Base-by-base conservation (phyloP, 148 eudicot species). In the Rhododendron molle region DNA sequence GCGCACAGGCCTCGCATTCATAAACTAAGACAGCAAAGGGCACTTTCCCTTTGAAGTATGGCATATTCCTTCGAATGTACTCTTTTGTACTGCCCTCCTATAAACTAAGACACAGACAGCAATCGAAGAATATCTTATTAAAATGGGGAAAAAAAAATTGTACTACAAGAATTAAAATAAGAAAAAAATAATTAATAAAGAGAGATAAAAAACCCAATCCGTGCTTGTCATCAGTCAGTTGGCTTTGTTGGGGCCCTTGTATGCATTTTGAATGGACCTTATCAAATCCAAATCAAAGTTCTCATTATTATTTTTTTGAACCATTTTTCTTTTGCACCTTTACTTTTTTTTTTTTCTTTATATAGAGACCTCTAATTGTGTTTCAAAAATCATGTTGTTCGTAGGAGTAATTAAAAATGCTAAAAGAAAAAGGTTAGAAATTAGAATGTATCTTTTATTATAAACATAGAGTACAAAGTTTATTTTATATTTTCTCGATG, bases 51-150 rank as follows among this genome's bases (percentile, higher is more conserved):
- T 14, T 10, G 32, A 80, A 69, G 76, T 2, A 28, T 1, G 6
- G 83, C 65, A 80, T 80, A 80, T 80, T 80, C 83, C 83, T 50
- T 50, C 47, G 83, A 80, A 80, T 80, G 83, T 80, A 28, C 83
- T 52, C 83, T 52, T 67, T 52, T 80, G 28, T 58, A 15, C 50
- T 2, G 6, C 67, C 65, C 40, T 7, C 65, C 40, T 7, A 15
- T 1, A 30, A 52, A 52, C 18, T 4, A 47, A 49, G 3, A 46
- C 28, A 1, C 50, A 78, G 14, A 47, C 4, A 46, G 13, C 34
- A 32, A 50, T 23, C 2, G 16, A 80, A 26, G 1, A 49, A 32
- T 32, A 32, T 32, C 73, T 54, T 77, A 43, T 21, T 77, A 8
- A 40, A 46, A 47, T 10, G 13, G 5, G 4, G 0, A 32, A 32